A percentile compares a stretch with the other conserved stretches of the same genome.
These are phyloP conservation scores for Fusarium sp. DNA, from an alignment of 2,329 filamentous ascomycete genomes.

Conservation along the genomic window DNA sequence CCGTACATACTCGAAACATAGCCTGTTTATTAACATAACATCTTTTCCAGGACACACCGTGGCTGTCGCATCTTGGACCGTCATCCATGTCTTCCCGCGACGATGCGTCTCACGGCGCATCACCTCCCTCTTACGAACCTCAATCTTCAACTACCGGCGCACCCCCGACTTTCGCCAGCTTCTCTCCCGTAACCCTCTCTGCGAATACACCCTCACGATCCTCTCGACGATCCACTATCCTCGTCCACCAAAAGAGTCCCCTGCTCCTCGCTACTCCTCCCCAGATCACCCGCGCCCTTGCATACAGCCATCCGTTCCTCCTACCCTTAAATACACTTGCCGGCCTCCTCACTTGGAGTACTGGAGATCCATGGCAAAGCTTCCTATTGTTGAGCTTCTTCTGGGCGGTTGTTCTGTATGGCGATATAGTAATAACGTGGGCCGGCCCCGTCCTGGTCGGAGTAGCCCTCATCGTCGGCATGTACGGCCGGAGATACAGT, in stretches of 20 bases:
- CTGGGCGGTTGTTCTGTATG: constrained; percentile 88
- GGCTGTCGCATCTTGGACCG: constrained; percentile 60
- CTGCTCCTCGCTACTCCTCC: constrained; percentile 92
- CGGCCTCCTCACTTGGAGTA: constrained; percentile 93
- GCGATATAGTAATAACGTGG: constrained; percentile 82
- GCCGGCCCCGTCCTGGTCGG: constrained; percentile 88
- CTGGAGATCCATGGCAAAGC: constrained; percentile 94
- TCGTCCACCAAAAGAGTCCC: constrained; percentile 97
- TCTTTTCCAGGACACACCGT: constrained; percentile 55
- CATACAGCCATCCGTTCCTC: constrained; percentile 95
- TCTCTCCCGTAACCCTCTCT: constrained; percentile 84
- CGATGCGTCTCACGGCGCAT: constrained; percentile 50
- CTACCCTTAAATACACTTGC: constrained; percentile 86
- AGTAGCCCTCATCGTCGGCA: constrained; percentile 82
- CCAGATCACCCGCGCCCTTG: constrained; percentile 91
- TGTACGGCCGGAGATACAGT: constrained; percentile 92
- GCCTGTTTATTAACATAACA: constrained; percentile 32
- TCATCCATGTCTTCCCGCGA: constrained; percentile 54
- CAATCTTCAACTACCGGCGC: constrained; percentile 52
- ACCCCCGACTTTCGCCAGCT: constrained; percentile 84
- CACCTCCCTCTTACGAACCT: constrained; percentile 49
- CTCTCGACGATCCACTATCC: constrained; percentile 84
- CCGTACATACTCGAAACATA: not conserved
- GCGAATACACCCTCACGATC: constrained; percentile 70
- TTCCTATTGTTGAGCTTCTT: constrained; percentile 87